Conservation (phyloP, 2,329 filamentous ascomycete species). For the Pseudocercospora musae region DNA sequence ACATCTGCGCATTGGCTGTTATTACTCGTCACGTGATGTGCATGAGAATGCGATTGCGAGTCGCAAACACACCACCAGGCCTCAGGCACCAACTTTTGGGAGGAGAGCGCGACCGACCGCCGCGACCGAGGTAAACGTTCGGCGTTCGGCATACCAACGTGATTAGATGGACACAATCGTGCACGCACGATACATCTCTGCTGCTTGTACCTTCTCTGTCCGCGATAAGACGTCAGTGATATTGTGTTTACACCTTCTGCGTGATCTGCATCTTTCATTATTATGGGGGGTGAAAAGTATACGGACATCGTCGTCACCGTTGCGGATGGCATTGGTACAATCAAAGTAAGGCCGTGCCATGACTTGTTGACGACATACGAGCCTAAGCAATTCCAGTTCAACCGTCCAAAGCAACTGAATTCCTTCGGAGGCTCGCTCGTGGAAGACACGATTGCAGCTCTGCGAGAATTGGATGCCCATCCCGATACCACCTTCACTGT, state of each 20-base stretch:
- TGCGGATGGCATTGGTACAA: slow-evolving; percentile 26
- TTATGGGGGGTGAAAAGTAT: slow-evolving; percentile 22
- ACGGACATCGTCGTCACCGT: slow-evolving; percentile 27
- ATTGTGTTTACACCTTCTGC: not conserved
- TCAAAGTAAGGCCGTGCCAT: slow-evolving; percentile 21
- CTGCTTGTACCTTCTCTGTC: not conserved
- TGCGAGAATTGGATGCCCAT: slow-evolving; percentile 28
- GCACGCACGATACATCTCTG: not conserved
- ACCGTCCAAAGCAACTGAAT: slow-evolving; percentile 29
- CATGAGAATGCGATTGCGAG: not conserved
- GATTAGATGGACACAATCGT: not conserved
- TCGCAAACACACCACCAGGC: not conserved
- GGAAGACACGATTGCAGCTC: slow-evolving; percentile 26
- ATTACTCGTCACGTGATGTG: too few relatives aligned
- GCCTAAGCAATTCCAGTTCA: slow-evolving; percentile 20
- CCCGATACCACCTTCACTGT: slow-evolving; percentile 30
- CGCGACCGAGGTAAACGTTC: not conserved
- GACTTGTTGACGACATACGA: not conserved
- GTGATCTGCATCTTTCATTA: not conserved
- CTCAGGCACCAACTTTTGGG: not conserved
- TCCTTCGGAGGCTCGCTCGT: slow-evolving; percentile 27
- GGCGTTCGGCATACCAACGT: not conserved
- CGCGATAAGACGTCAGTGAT: not conserved
- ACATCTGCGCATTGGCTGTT: not conserved
- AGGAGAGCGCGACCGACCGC: not conserved